These are phyloP conservation scores for Globomyces pollinis-pini DNA, from an alignment of 192 early-diverging fungal species.

Conservation along the genomic window DNA sequence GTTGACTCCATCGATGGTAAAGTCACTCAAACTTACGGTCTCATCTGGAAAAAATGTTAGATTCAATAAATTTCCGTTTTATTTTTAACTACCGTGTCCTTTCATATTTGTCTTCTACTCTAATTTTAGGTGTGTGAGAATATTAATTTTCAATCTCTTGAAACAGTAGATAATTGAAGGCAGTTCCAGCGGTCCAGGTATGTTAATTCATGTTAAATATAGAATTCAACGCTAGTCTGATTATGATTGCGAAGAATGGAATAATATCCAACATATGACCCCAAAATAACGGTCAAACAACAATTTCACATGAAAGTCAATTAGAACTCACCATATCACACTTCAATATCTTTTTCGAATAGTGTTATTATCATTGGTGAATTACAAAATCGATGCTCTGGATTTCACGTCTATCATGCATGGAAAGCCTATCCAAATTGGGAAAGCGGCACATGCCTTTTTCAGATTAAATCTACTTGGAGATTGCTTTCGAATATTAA, in stretches of 20 bases:
- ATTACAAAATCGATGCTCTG: not conserved
- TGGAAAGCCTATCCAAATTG: no score
- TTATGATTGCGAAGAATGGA: no score
- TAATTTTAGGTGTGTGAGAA: not conserved
- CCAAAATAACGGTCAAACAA: no score
- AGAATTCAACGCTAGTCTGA: no score
- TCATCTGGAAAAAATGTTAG: conserved; percentile 21
- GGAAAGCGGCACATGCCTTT: no score
- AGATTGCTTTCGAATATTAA: not conserved
- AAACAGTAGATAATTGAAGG: not conserved
- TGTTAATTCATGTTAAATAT: not conserved
- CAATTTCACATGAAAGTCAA: no score
- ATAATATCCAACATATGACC: no score
- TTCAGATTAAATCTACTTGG: not conserved
- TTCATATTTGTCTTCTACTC: not conserved
- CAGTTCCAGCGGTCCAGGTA: not conserved
- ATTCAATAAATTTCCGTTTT: not conserved
- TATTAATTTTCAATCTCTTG: not conserved
- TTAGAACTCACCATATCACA: no score
- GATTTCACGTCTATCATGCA: no score
- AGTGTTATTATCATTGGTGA: no score
- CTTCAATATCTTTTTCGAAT: no score
- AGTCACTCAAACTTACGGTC: conserved; percentile 14
- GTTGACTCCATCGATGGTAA: conserved; percentile 27
- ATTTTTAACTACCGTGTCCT: not conserved